Conservation (phyloP, 495 filamentous ascomycete species). For the Glutinoglossum americanum region DNA sequence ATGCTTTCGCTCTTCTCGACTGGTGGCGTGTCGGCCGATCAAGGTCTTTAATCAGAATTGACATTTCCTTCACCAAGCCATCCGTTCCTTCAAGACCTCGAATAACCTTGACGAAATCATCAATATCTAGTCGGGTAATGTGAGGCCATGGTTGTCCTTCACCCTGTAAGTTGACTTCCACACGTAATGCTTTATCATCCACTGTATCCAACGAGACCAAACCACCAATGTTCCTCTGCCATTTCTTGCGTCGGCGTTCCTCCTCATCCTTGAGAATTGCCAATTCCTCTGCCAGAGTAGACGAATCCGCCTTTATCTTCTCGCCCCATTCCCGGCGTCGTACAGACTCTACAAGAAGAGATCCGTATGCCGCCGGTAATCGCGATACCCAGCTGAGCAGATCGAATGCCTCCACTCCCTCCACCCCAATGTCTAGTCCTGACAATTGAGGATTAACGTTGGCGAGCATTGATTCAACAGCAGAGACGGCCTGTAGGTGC, state of each 20-base stretch:
- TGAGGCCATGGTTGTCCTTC: constrained; percentile 62
- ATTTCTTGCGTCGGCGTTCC: constrained; percentile 65
- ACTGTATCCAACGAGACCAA: constrained; percentile 30
- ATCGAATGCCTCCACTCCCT: constrained; percentile 51
- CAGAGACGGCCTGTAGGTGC: constrained; percentile 61
- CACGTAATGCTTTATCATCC: constrained; percentile 43
- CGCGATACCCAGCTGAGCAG: constrained; percentile 51
- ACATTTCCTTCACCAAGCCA: constrained; percentile 38
- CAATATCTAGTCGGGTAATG: constrained; percentile 32
- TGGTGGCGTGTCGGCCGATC: constrained; percentile 54
- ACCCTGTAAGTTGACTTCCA: constrained; percentile 70
- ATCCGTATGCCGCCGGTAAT: constrained; percentile 74
- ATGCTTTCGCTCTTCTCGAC: constrained; percentile 62
- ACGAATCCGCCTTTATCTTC: constrained; percentile 67
- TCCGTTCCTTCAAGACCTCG: constrained; percentile 38
- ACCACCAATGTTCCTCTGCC: constrained; percentile 58
- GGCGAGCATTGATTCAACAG: constrained; percentile 49
- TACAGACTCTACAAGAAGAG: constrained; percentile 65
- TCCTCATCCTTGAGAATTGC: constrained; percentile 81
- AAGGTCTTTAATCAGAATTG: constrained; percentile 37
- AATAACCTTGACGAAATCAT: constrained; percentile 30
- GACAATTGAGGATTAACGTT: constrained; percentile 48
- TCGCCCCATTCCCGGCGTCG: constrained; percentile 75
- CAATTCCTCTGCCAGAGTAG: constrained; percentile 75
- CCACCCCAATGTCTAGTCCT: constrained; percentile 43